Percentiles rank a stretch among this genome's conserved stretches.
Conservation (phyloP, 805 yeast species). For the Starmerella floris region DNA sequence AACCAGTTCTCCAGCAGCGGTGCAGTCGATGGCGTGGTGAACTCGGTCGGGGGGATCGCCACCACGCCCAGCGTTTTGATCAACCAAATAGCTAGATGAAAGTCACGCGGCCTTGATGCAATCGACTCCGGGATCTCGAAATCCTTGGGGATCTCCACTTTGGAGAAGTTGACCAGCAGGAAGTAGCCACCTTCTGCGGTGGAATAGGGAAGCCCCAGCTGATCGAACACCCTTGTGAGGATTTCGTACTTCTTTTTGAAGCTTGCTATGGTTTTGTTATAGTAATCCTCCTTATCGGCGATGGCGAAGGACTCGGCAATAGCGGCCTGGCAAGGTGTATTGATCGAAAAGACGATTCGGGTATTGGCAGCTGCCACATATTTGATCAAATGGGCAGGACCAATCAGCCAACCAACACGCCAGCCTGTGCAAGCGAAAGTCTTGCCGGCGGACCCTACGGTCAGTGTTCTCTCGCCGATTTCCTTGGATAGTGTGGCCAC, state of each 20-base stretch:
- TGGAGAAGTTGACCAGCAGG: constrained; percentile 72
- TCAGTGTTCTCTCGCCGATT: constrained; percentile 59
- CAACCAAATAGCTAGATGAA: constrained; percentile 82
- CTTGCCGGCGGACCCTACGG: constrained; percentile 96
- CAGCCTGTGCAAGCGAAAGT: constrained; percentile 98
- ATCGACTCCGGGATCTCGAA: constrained; percentile 63
- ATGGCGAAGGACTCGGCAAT: constrained; percentile 59
- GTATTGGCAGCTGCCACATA: constrained; percentile 85
- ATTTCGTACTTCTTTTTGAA: constrained; percentile 62
- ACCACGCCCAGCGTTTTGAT: constrained; percentile 88
- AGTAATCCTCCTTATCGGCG: constrained; percentile 54
- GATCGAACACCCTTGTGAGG: constrained; percentile 68
- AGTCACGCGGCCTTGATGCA: constrained; percentile 61
- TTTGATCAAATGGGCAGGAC: constrained; percentile 65
- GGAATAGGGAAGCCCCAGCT: constrained; percentile 78
- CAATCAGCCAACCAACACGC: constrained; percentile 95
- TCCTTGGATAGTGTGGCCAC: constrained; percentile 76
- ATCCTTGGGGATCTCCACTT: constrained; percentile 63
- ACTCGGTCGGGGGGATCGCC: constrained; percentile 95
- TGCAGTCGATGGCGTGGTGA: constrained; percentile 58
- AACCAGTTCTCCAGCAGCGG: constrained; percentile 68
- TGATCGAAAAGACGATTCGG: constrained; percentile 81
- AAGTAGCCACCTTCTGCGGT: constrained; percentile 89
- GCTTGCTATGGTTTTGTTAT: constrained; percentile 49
- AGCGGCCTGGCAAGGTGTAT: constrained; percentile 88